These are phyloP conservation scores for Starmerella scarabaei DNA, from an alignment of 805 yeast species.

Conservation along the genomic window DNA sequence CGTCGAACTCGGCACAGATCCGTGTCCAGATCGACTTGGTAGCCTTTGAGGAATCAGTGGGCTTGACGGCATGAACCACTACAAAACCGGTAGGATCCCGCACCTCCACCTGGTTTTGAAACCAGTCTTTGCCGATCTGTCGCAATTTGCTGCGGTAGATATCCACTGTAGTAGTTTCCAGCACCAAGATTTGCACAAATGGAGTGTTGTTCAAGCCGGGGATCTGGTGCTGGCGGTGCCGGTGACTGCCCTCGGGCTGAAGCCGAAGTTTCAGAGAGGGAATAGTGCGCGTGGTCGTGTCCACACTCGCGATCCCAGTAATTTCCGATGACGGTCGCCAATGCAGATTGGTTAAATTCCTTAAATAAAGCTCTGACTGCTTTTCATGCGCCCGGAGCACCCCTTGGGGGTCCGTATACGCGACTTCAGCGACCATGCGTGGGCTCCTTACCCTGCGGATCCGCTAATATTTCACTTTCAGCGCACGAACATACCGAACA, in stretches of 20 bases:
- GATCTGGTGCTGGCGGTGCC: conserved; percentile 28
- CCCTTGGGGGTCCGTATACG: conserved; percentile 66
- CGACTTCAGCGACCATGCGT: conserved; percentile 28
- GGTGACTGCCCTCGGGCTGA: conserved; percentile 43
- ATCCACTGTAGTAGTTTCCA: conserved; percentile 55
- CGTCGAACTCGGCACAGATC: conserved; percentile 24
- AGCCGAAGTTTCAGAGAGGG: conserved; percentile 43
- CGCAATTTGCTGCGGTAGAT: conserved; percentile 67
- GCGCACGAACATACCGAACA: background rate
- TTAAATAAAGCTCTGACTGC: conserved; percentile 37
- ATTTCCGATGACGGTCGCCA: conserved; percentile 40
- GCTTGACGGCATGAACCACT: conserved; percentile 37
- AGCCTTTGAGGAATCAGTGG: conserved; percentile 6
- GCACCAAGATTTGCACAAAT: conserved; percentile 54
- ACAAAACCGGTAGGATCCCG: conserved; percentile 46
- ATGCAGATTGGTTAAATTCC: conserved; percentile 47
- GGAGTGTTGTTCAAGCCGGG: conserved; percentile 35
- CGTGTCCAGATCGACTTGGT: conserved; percentile 19
- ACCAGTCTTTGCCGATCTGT: conserved; percentile 75
- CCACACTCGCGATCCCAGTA: background rate
- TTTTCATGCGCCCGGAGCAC: conserved; percentile 36
- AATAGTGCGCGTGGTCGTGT: conserved; percentile 39
- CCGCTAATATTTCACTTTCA: background rate
- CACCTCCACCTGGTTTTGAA: conserved; percentile 33
- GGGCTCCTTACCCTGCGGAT: background rate